Evolutionary conservation across 1,139 yeast genomes (phyloP).

Genomic region (Nadsonia starkeyi-henricii): DNA sequence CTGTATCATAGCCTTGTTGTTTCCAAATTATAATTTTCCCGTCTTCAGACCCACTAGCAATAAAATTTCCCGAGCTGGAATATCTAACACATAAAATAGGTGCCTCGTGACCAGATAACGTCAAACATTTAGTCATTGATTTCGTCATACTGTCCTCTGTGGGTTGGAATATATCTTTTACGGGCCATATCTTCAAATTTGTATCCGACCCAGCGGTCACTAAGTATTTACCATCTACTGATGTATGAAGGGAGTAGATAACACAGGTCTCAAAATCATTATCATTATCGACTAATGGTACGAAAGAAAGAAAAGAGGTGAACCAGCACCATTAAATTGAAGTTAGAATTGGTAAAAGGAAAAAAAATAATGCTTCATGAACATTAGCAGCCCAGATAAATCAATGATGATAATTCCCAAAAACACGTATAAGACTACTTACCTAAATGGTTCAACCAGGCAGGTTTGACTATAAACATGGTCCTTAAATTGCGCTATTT

Average conservation of each 20-base stretch:
- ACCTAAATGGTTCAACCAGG: slow-evolving; percentile 72
- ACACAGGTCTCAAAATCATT: not conserved
- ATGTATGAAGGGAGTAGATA: not conserved
- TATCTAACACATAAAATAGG: slow-evolving; percentile 88
- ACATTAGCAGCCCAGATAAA: not conserved
- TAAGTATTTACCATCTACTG: not conserved
- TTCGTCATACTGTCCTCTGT: not conserved
- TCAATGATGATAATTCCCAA: not conserved
- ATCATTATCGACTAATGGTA: not conserved
- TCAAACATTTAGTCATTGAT: not conserved
- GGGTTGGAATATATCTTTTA: not conserved
- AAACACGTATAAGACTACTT: too few relatives aligned
- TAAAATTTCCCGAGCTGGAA: slow-evolving; percentile 78
- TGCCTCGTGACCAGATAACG: slow-evolving; percentile 35
- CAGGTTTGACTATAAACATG: slow-evolving; percentile 73
- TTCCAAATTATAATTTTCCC: slow-evolving; percentile 88
- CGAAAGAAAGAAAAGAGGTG: too few relatives aligned
- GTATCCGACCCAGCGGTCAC: not conserved
- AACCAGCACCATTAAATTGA: too few relatives aligned
- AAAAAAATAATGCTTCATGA: not conserved
- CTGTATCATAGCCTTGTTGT: slow-evolving; percentile 47
- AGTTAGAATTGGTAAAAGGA: not conserved
- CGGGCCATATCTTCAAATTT: not conserved
- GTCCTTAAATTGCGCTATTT: too few relatives aligned
- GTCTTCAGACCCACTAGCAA: slow-evolving; percentile 94